Evolutionary conservation across 2,329 filamentous ascomycete species (phyloP), one percentile per base, ranked within the genome.

Genomic region (Fusarium sp.): DNA sequence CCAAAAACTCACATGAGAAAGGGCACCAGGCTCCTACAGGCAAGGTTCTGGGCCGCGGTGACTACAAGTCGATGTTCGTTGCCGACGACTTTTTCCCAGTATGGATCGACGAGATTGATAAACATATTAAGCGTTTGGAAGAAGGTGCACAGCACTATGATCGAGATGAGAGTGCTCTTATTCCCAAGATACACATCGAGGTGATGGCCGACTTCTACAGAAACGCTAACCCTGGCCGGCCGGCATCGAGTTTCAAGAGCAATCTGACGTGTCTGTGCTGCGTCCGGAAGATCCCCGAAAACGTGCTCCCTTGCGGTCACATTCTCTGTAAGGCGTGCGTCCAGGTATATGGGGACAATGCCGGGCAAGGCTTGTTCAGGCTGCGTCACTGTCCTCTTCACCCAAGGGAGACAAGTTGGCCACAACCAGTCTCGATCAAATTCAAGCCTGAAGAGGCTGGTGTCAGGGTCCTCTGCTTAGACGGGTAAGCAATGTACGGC

Each of bases 381-480:
- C 18, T 63, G 4, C n/a, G 36, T 4, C 34, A 28, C 11, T 63
- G 60, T 15, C 48, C 47, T 8, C 55, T 63, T 39, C 48, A 63
- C 13, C 27, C 27, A 12, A 31, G 34, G 12, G 50, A 53, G 16
- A 53, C 54, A 1, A 30, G 30, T 15, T 62, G 53, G 60, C 40
- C 28, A 8, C n/a, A 30, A 28, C 34, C 55, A 5, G 12, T 28
- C 5, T 36, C 15, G 23, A 59, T 63, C 23, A 46, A 36, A 23
- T 58, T 63, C 11, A 63, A 63, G 23, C 54, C 60, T 7, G n/a
- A 53, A 7, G 47, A 59, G 9, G 60, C 60, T 5, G 59, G 59
- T 13, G 59, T 62, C 2, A 44, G 52, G 37, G 40, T 62, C 4
- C 37, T 62, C 16, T 62, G 52, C 7, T 15, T 62, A 9, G 59